Evolutionary conservation across 208 protist species (phyloP), one percentile per base, ranked within the genome.

Genomic region (Trypanosoma conorhini): DNA sequence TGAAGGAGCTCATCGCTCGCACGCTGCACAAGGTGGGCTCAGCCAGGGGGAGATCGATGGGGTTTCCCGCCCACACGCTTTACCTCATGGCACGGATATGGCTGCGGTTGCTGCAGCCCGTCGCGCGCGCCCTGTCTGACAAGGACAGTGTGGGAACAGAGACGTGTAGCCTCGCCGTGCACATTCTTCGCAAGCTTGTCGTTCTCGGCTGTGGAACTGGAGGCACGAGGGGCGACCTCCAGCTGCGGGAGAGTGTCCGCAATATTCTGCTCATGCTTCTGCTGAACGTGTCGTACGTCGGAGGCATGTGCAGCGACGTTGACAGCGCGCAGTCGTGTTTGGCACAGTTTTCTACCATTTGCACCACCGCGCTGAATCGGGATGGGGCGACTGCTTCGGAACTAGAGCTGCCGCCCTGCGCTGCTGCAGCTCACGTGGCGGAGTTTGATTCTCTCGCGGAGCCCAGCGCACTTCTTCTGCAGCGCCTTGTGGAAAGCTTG

Each of bases 251-350:
- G n/a, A 48, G 62, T n/a, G 67, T 88, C 24, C 80, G 80, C 1
- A 68, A 57, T 15, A 79, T 79, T 8, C 58, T 82, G 30, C 67
- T 89, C n/a, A 62, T 84, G 40, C 62, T 94, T 58, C 81, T 96
- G n/a, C 76, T 83, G 5, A 74, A 93, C 54, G 68, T 88, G 4
- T 75, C 85, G 24, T 94, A 91, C 75, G 71, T 93, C 67, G 91
- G 91, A 13, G 79, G 72, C 50, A 86, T 94, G 86, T 94, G 88
- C 75, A 72, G 83, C 31, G 85, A 92, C 68, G 66, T 80, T 5
- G 88, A 94, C 55, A 85, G 70, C 46, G 79, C 88, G 13, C 91
- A 93, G 66, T 80, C 81, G 42, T 94, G 91, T 72, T 76, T 94
- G 50, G 67, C 82, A 40, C 88, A 90, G 64, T 79, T 96, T 51